phyloP scores from a whole-genome alignment of 805 yeast genomes.

The Kuraishia cidri region DNA sequence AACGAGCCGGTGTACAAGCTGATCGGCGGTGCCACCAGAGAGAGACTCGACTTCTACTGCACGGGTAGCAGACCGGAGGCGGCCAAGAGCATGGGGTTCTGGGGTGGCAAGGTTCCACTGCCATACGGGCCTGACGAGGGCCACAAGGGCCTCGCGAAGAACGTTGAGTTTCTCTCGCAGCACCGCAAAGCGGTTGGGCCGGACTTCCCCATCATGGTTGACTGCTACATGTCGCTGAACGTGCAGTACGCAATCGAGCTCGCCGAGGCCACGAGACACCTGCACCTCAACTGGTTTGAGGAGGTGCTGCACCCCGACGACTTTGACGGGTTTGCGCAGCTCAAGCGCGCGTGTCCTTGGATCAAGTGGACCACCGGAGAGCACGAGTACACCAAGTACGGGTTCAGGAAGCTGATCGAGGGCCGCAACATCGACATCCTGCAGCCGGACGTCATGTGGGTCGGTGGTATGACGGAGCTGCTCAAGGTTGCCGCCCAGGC shows the following conservation, averaged over 20 bases:
- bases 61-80: conserved; percentile 38
- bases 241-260: conserved; percentile 38
- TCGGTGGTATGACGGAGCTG: conserved; percentile 41
- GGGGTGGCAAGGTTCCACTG: conserved; percentile 44
- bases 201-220: conserved; percentile 44
- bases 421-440: conserved; percentile 37
- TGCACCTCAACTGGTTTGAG: conserved; percentile 44
- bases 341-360: conserved; percentile 36
- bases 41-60: conserved; percentile 36
- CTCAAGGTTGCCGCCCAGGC: conserved; percentile 37
- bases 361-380: conserved; percentile 44
- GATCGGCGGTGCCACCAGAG: conserved; percentile 41
- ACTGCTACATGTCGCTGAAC: conserved; percentile 41
- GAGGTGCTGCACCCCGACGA: conserved; percentile 45
- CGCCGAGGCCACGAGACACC: conserved; percentile 30
- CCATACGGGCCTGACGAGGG: conserved; percentile 45
- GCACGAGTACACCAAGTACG: conserved; percentile 42
- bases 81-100: conserved; percentile 40
- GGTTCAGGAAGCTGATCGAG: conserved; percentile 40
- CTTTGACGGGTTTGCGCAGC: conserved; percentile 33
- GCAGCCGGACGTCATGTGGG: conserved; percentile 49
- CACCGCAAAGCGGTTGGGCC: conserved; percentile 39
- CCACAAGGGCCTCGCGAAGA: conserved; percentile 32
- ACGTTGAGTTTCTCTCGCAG: conserved; percentile 31
- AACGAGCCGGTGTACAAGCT: conserved; percentile 41